Percentiles rank a stretch among this genome's conserved stretches.
Evolutionary conservation across 2,329 filamentous ascomycete species (phyloP).

Genomic region (Metarhizium album): DNA sequence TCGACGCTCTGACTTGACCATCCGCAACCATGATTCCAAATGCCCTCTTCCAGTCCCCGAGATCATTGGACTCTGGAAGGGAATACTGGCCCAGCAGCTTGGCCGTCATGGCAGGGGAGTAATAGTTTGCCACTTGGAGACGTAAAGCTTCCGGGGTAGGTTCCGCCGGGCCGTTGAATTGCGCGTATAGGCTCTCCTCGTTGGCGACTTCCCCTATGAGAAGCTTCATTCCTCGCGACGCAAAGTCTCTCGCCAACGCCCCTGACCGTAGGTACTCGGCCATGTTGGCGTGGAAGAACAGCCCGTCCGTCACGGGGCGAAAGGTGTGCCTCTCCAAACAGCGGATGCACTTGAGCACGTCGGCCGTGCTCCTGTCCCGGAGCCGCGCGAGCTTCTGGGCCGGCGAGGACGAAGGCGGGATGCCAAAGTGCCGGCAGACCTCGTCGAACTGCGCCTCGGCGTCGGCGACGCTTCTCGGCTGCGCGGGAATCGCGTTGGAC

Average conservation of each 20-base stretch:
- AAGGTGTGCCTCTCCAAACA: slow-evolving; percentile 34
- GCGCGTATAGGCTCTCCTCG: slow-evolving; percentile 32
- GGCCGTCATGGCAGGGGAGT: slow-evolving; percentile 26
- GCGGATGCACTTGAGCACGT: slow-evolving; percentile 24
- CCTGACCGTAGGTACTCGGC: slow-evolving; percentile 26
- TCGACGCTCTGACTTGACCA: slow-evolving; percentile 27
- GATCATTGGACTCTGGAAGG: slow-evolving; percentile 18
- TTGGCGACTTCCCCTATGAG: slow-evolving; percentile 33
- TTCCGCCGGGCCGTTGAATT: slow-evolving; percentile 25
- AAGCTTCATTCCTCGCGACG: slow-evolving; percentile 20
- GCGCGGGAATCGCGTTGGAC: slow-evolving; percentile 34
- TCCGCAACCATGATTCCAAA: slow-evolving; percentile 31
- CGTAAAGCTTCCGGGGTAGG: slow-evolving; percentile 22
- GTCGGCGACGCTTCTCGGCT: slow-evolving; percentile 27
- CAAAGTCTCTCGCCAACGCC: slow-evolving; percentile 27
- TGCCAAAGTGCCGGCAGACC: slow-evolving; percentile 23
- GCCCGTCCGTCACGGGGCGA: slow-evolving; percentile 30
- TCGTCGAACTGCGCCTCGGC: slow-evolving; percentile 31
- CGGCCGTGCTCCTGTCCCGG: not conserved
- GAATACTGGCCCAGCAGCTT: slow-evolving; percentile 24
- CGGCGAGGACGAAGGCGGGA: slow-evolving; percentile 10
- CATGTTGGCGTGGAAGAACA: slow-evolving; percentile 28
- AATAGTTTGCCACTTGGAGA: slow-evolving; percentile 31
- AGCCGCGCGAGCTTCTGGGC: not conserved
- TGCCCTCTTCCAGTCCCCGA: slow-evolving; percentile 24